phyloP scores from a whole-genome alignment of 768 basidiomycete species.

The Termitomyces sp. region DNA sequence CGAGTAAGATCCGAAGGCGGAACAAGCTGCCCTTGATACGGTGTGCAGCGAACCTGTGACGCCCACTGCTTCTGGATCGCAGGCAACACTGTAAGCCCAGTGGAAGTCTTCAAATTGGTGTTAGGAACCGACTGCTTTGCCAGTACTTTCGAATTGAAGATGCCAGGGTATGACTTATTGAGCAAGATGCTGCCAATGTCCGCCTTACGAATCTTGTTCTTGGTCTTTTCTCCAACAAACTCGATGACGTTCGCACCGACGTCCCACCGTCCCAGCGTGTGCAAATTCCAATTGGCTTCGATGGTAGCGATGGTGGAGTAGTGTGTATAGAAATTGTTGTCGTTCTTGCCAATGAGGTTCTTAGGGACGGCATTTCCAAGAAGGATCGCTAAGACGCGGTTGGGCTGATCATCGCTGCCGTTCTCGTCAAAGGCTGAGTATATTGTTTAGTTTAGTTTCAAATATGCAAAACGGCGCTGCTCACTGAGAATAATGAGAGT shows the following conservation, averaged over 20 bases:
- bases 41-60: slow-evolving; percentile 20
- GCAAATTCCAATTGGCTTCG: slow-evolving; percentile 59
- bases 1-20: slow-evolving; percentile 4
- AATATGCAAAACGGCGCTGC: neutral
- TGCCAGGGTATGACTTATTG: slow-evolving; percentile 25
- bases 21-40: slow-evolving; percentile 18
- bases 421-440: slow-evolving; percentile 53
- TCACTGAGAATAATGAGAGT: slow-evolving; percentile 53
- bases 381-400: slow-evolving; percentile 42
- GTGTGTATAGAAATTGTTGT: slow-evolving; percentile 57
- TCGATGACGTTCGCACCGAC: slow-evolving; percentile 47
- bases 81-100: slow-evolving; percentile 20
- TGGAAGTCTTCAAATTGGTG: slow-evolving; percentile 21
- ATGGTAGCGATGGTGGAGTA: slow-evolving; percentile 56
- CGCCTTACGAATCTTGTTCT: slow-evolving; percentile 30
- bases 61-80: slow-evolving; percentile 21
- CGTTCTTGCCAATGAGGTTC: slow-evolving; percentile 37
- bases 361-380: slow-evolving; percentile 41
- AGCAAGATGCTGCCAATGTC: slow-evolving; percentile 12
- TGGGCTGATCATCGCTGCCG: slow-evolving; percentile 35
- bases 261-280: slow-evolving; percentile 47
- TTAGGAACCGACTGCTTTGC: slow-evolving; percentile 21
- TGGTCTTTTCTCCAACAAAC: slow-evolving; percentile 43
- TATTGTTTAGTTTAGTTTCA: neutral
- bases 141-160: slow-evolving; percentile 17